Evolutionary conservation across 441 rosid genomes (phyloP), one percentile per base, ranked within the genome.

Genomic region (Populus hybrid): DNA sequence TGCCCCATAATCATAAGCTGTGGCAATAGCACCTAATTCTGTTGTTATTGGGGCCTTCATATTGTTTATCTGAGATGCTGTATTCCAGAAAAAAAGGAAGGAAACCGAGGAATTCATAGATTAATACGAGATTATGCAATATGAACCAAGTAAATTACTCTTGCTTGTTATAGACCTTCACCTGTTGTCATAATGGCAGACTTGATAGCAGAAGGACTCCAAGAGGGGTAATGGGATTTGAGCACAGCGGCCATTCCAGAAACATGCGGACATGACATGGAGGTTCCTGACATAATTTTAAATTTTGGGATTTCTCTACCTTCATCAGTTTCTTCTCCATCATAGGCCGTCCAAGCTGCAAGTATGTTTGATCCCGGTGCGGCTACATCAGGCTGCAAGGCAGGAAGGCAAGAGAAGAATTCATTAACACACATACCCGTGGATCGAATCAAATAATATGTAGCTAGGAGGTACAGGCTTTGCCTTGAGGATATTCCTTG

Each of bases 221-320:
- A 92, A 2, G 85, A 80, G 10, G 93, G 95, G 78, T 91, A 83
- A 28, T 46, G 90, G 59, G 90, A 82, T 85, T 91, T 94, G 32
- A 92, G 79, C 2, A 79, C 73, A 1, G 93, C 91, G 24, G 88
- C 95, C 54, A 91, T 79, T 61, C 91, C 97, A 10, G 96, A 82
- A 50, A 90, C 92, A 5, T 92, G 97, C 5, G 98, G 97, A 80
- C 95, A 87, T 14, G 98, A 79, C 97, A 94, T 93, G 76, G 98
- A 92, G 77, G 97, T 91, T 81, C 97, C 98, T 2, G 97, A 94
- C 34, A 90, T 74, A 24, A 93, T 80, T 69, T 87, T 88, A 82
- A 76, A 94, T 20, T 76, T 73, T 2, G 94, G 88, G 3, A 90
- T 79, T 0, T 80, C 79, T 81, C 89, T 85, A 54, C 93, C 91